A percentile compares a stretch with the other conserved stretches of the same genome.
Evolutionary conservation across 2,329 filamentous ascomycete genomes (phyloP).

Genomic region (Pseudocercospora macadamiae): DNA sequence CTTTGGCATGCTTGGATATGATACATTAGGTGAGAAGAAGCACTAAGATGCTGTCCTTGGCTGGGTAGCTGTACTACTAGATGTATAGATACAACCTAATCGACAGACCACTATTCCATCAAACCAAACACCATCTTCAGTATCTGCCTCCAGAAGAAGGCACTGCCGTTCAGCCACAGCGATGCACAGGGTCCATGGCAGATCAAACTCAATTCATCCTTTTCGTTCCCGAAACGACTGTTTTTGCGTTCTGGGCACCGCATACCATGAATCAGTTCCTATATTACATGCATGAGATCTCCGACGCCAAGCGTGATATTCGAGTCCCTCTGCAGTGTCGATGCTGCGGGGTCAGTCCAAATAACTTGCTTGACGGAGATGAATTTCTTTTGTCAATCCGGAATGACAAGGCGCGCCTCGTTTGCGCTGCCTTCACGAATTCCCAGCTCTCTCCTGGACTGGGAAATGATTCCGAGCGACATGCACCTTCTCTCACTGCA

Average conservation of each 20-base stretch:
- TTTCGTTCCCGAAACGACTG: neutral
- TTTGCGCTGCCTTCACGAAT: too few relatives aligned
- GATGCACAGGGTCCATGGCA: neutral
- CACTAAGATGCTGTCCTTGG: neutral
- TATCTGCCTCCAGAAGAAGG: neutral
- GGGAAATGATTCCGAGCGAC: too few relatives aligned
- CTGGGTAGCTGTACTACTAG: neutral
- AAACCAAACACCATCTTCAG: too few relatives aligned
- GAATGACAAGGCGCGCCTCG: too few relatives aligned
- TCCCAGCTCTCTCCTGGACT: too few relatives aligned
- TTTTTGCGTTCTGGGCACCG: neutral
- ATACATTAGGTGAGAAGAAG: conserved; percentile 34
- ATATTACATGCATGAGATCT: conserved; percentile 1
- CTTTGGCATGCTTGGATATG: conserved; percentile 36
- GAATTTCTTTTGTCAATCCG: too few relatives aligned
- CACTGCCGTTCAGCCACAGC: neutral
- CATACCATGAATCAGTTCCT: neutral
- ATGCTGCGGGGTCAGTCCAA: too few relatives aligned
- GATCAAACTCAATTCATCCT: neutral
- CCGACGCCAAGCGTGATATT: neutral
- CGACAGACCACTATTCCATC: too few relatives aligned
- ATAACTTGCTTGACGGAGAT: too few relatives aligned
- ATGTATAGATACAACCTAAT: conserved; percentile 14
- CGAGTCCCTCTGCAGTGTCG: too few relatives aligned
- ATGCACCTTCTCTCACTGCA: too few relatives aligned